Conservation (phyloP, 2,329 filamentous ascomycete genomes). For the Incumbomyces delicatus region DNA sequence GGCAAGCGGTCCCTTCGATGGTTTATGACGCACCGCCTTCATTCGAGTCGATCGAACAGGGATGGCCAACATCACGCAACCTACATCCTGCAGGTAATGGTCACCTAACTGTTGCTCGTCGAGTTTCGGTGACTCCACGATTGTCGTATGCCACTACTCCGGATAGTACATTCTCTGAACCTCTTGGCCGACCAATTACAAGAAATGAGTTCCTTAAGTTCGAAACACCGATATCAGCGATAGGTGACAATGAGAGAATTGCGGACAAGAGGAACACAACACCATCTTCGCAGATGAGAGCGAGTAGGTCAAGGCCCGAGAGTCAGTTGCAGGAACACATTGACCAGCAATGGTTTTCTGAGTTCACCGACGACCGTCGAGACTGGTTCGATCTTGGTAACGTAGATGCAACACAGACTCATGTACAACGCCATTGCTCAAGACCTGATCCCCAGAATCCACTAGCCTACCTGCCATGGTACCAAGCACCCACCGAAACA, state of each 20-base stretch:
- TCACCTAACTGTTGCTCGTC: not conserved
- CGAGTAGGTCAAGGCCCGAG: not conserved
- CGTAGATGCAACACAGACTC: not conserved
- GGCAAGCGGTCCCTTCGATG: not conserved
- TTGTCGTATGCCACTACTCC: slow-evolving; percentile 3
- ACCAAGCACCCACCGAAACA: too few species aligned
- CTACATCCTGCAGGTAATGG: not conserved
- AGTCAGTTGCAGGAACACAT: not conserved
- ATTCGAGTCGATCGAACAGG: not conserved
- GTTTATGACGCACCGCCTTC: not conserved
- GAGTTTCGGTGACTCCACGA: not conserved
- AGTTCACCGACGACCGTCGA: not conserved
- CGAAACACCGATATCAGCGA: not conserved
- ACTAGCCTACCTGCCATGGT: too few species aligned
- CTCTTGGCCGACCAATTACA: not conserved
- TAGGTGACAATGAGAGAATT: not conserved
- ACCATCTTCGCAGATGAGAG: not conserved
- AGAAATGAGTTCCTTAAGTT: not conserved
- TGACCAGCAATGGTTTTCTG: not conserved
- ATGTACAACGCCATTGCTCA: not conserved
- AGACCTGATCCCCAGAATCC: not conserved
- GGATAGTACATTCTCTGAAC: not conserved
- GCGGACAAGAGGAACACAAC: not conserved
- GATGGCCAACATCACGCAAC: not conserved
- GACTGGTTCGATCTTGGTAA: not conserved